These are phyloP conservation scores for Azolla pinnata DNA, from an alignment of 75 land plant species.

Conservation along the genomic window DNA sequence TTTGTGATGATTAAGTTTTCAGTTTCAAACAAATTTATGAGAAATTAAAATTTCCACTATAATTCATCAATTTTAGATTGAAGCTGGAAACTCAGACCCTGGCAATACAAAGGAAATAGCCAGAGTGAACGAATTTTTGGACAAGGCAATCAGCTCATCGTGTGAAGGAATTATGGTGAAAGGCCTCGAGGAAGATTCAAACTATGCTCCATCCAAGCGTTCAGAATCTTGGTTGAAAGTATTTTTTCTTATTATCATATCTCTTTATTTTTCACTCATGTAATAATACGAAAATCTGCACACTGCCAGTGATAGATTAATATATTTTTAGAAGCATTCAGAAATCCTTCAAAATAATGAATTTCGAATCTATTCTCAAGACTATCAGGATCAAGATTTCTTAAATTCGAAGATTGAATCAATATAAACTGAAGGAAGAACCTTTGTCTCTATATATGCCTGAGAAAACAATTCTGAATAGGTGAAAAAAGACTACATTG, in stretches of 20 bases:
- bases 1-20: no score
- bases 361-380: no score
- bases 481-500: slow-evolving; percentile 94
- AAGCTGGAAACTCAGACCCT: slow-evolving; percentile 44
- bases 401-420: no score
- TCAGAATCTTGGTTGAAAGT: slow-evolving; percentile 95
- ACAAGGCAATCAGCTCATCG: slow-evolving; percentile 54
- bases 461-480: no score
- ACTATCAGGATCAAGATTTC: no score
- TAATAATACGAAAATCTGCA: not conserved
- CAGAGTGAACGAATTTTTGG: slow-evolving; percentile 58
- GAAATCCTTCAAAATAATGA: no score
- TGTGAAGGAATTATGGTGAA: slow-evolving; percentile 98
- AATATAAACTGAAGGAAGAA: no score
- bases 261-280: not conserved
- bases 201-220: slow-evolving; percentile 84
- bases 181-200: slow-evolving; percentile 73
- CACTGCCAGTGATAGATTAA: not conserved
- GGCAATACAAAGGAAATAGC: slow-evolving; percentile 27
- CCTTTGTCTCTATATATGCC: no score
- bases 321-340: not conserved
- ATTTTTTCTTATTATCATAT: not conserved
- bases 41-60: no score
- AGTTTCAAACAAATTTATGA: no score
- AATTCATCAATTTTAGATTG: slow-evolving; percentile 45